phyloP scores from a whole-genome alignment of 192 early-diverging fungal genomes.

The Pilobolus umbonatus region DNA sequence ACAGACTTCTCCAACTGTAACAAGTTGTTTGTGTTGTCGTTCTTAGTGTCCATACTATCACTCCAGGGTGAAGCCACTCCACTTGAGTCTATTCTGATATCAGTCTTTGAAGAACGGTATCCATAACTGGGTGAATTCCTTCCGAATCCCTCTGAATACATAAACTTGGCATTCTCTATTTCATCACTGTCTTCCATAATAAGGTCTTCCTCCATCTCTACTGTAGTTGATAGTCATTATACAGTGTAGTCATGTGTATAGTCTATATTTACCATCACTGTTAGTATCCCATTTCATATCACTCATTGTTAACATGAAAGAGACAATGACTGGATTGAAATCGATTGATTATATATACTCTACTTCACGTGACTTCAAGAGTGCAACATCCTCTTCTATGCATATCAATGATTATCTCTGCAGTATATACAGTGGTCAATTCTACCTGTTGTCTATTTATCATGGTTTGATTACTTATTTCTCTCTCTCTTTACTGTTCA shows the following conservation, averaged over 20 bases:
- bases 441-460: no score
- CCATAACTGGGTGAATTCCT: not conserved
- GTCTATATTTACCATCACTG: not conserved
- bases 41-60: constrained; percentile 2
- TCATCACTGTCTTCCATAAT: constrained; percentile 7
- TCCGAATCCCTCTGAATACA: not conserved
- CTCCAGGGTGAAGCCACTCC: constrained; percentile 1
- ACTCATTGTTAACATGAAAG: no score
- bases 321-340: no score
- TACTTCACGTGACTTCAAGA: no score
- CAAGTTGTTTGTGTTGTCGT: not conserved
- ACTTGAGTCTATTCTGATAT: not conserved
- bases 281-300: not conserved
- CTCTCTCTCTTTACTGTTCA: no score
- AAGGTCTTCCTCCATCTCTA: constrained; percentile 8
- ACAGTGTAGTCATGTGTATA: not conserved
- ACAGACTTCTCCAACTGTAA: constrained; percentile 10
- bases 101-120: not conserved
- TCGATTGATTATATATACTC: no score
- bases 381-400: no score
- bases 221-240: not conserved
- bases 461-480: no score
- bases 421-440: no score
- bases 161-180: not conserved
- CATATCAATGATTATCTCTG: no score